Evolutionary conservation across 1,139 yeast species (phyloP).

Genomic region (Groenewaldozyma auringiensis): DNA sequence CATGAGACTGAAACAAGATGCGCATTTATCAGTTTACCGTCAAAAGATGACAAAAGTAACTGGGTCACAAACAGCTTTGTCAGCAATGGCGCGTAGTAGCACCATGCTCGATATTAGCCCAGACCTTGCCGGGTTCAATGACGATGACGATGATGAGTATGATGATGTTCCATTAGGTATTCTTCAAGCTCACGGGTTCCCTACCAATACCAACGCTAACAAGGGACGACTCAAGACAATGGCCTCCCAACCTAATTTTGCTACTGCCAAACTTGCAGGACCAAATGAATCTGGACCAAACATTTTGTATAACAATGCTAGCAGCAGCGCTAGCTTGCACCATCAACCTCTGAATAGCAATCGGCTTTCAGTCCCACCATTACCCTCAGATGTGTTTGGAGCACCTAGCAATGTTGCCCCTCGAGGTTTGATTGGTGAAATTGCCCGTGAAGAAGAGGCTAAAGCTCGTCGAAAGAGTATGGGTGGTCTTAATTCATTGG

Average conservation of each 20-base stretch:
- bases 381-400: conserved; percentile 24
- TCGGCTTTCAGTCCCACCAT: conserved; percentile 12
- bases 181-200: conserved; percentile 36
- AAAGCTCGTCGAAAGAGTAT: conserved; percentile 26
- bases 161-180: conserved; percentile 37
- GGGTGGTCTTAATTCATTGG: conserved; percentile 1
- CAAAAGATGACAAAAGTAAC: conserved; percentile 37
- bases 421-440: conserved; percentile 36
- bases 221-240: conserved; percentile 13
- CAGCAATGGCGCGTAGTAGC: conserved; percentile 9
- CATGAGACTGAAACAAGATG: conserved; percentile 34
- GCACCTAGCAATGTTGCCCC: conserved; percentile 17
- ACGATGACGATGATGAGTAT: conserved; percentile 31
- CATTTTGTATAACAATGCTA: neutral
- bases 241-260: conserved; percentile 20
- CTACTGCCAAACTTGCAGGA: conserved; percentile 8
- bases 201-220: conserved; percentile 13
- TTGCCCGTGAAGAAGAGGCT: conserved; percentile 35
- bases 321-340: neutral
- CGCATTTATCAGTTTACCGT: conserved; percentile 35
- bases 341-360: conserved; percentile 7
- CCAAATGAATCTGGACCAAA: neutral
- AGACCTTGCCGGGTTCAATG: conserved; percentile 10
- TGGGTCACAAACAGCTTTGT: conserved; percentile 26
- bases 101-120: conserved; percentile 7